Evolutionary conservation across 2,329 filamentous ascomycete genomes (phyloP), one percentile per base, ranked within the genome.

Genomic region (Mariannaea sp.): DNA sequence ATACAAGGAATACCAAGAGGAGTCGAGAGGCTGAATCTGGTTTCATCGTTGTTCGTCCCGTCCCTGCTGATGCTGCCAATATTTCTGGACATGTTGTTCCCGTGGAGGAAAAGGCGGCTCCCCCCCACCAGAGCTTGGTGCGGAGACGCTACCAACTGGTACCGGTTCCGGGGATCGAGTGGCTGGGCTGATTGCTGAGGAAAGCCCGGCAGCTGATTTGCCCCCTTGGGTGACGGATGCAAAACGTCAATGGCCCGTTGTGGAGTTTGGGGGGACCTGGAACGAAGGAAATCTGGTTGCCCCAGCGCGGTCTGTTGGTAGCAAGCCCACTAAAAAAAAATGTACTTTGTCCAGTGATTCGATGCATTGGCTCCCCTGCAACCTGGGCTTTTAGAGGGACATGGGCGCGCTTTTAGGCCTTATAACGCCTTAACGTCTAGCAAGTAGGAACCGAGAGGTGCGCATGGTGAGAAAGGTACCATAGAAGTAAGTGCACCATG

Each of bases 191-290:
- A 43, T 57, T 66, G 64, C 64, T 66, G 64, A 66, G 64, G 57
- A 66, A 66, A 63, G 30, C 50, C 60, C 36, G 51, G 53, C 58
- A 56, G 60, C 58, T 66, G 64, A 66, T 66, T 66, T 66, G 62
- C 36, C 58, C 53, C 48, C 20, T 35, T 41, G 19, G 5, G 4
- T 32, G 19, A 19, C 7, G 5, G 26, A 27, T 10, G 13, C 10
- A n/a, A 32, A 50, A 49, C 14, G 40, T 36, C 20, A 26, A 29
- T 39, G 49, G 17, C n/a, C n/a, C n/a, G n/a, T n/a, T n/a, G n/a
- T 35, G 13, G 39, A n/a, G 44, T 27, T n/a, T 12, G 10, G 29
- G 26, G n/a, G 32, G 10, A 16, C 14, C 38, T 49, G 48, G 30
- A 32, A 58, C 32, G 50, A 49, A 32, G 33, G 14, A 38, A 22